Evolutionary conservation across 441 rosid genomes (phyloP), one percentile per base, ranked within the genome.

Genomic region (Adansonia madagascariensis): DNA sequence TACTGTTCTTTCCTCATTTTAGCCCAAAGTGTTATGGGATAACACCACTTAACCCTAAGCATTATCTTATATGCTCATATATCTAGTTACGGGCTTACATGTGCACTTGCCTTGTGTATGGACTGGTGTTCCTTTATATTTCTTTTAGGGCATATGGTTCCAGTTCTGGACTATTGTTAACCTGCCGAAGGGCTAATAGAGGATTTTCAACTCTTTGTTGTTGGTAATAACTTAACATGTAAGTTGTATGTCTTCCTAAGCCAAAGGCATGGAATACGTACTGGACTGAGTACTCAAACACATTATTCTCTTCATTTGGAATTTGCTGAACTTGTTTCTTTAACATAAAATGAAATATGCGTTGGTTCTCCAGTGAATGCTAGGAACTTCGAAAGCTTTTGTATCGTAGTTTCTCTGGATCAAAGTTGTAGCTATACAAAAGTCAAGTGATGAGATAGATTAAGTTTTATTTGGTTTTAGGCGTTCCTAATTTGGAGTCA

Each of bases 231-330:
- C 44, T 31, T 14, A 15, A 31, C 35, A 6, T 35, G 20, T 44
- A 63, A 31, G 68, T 31, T 63, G 44, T 35, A n/a, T 12, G 46
- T 63, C 17, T 63, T 62, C 67, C 44, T 31, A 31, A 63, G 68
- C 35, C 35, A 15, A 6, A 63, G 46, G 46, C 8, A 8, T 35
- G 46, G 46, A 6, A 63, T 6, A 63, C 6, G 11, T 35, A 11
- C 43, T 27, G 43, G 39, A 27, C 43, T 27, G 3, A 12, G 66
- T 7, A 56, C 24, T 11, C 24, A 56, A 56, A 15, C 46, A 63
- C 44, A 14, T 63, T 35, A 63, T 11, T 27, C 4, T 35, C 20
- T 35, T 39, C 68, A 63, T 41, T 41, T 65, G 18, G 70, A n/a
- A 8, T 65, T 17, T 15, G 12, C 22, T 39, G 3, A 7, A n/a